These are phyloP conservation scores for Exutisphaerella laricina DNA, from an alignment of 2,329 filamentous ascomycete genomes.

Conservation along the genomic window DNA sequence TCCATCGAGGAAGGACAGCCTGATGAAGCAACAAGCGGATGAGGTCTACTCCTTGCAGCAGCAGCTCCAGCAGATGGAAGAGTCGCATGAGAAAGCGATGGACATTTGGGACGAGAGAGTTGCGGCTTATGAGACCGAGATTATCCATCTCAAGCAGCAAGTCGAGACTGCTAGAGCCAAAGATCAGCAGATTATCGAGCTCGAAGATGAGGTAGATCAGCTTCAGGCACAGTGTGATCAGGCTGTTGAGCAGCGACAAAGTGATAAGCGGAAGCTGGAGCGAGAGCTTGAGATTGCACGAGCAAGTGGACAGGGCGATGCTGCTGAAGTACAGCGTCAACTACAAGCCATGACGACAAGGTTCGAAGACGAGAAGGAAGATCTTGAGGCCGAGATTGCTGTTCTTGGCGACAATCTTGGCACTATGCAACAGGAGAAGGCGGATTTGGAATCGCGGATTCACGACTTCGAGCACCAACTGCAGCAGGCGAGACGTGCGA, in stretches of 20 bases:
- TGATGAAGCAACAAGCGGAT: conserved; percentile 34
- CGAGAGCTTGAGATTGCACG: conserved; percentile 37
- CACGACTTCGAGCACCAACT: conserved; percentile 37
- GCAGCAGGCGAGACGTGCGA: conserved; percentile 33
- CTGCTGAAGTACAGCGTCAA: conserved; percentile 23
- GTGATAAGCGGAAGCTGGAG: conserved; percentile 39
- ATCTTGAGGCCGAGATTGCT: conserved; percentile 53
- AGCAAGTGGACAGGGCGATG: conserved; percentile 20
- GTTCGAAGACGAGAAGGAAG: conserved; percentile 41
- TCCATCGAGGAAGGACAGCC: conserved; percentile 34
- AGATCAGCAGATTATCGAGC: conserved; percentile 31
- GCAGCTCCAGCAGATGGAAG: conserved; percentile 29
- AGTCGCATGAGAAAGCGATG: conserved; percentile 36
- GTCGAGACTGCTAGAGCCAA: conserved; percentile 22
- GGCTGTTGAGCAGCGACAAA: conserved; percentile 27
- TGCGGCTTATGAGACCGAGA: conserved; percentile 27
- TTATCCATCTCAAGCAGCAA: conserved; percentile 30
- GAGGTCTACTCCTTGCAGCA: conserved; percentile 32
- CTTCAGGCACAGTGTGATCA: conserved; percentile 36
- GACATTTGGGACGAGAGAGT: conserved; percentile 34
- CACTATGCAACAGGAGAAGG: conserved; percentile 45
- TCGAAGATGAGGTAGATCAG: conserved; percentile 38
- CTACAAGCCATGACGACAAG: conserved; percentile 51
- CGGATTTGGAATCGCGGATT: conserved; percentile 55
- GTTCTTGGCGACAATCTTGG: conserved; percentile 42